Evolutionary conservation across 257 asterid species (phyloP).

Genomic region (Petrea volubilis): DNA sequence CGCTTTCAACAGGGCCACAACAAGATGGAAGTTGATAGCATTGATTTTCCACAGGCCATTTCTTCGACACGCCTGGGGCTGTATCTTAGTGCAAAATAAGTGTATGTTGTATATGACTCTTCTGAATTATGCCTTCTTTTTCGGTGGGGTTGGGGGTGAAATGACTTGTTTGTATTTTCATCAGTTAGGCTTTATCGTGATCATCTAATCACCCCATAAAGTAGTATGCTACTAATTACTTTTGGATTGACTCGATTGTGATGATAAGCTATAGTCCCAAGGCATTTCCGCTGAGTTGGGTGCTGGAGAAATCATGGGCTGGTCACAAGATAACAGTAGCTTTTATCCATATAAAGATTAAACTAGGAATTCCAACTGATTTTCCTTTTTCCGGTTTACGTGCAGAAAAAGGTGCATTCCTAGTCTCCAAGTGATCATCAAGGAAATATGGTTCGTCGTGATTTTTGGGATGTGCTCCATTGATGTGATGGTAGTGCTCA

Average conservation of each 20-base stretch:
- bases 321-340: conserved; percentile 21
- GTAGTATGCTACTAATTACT: not conserved
- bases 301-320: conserved; percentile 25
- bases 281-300: conserved; percentile 14
- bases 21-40: conserved; percentile 13
- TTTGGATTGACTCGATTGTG: conserved; percentile 20
- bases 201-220: conserved; percentile 22
- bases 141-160: not conserved
- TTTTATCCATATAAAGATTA: conserved; percentile 19
- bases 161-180: not conserved
- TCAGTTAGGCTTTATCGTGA: conserved; percentile 4
- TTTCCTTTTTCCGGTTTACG: conserved; percentile 11
- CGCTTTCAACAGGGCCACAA: conserved; percentile 29
- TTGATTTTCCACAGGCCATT: not conserved
- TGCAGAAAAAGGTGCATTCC: conserved; percentile 38
- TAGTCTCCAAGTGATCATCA: conserved; percentile 27
- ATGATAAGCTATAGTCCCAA: conserved; percentile 6
- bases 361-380: conserved; percentile 19
- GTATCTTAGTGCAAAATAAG: not conserved
- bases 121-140: not conserved
- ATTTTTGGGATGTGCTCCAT: conserved; percentile 18
- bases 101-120: not conserved
- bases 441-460: conserved; percentile 8
- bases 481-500: conserved; percentile 42
- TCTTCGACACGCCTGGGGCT: not conserved